Base-by-base conservation (phyloP, 2,329 filamentous ascomycete species). In the Aspergillus cejpii region DNA sequence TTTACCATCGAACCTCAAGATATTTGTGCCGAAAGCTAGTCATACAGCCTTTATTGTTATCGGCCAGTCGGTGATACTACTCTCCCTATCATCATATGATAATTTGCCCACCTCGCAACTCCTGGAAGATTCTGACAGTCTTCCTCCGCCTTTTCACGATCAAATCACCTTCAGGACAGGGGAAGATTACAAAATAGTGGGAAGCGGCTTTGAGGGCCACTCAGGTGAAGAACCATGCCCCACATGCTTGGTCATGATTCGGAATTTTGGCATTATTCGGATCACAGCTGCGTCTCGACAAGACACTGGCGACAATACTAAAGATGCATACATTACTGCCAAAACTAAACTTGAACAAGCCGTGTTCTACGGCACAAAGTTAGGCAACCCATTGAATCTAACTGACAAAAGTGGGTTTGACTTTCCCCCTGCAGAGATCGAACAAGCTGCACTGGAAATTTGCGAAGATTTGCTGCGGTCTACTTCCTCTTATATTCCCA, bases 321-420 rank as follows among this genome's bases (percentile, higher is more conserved):
- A 71, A 34, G 62, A 64, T 45, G 52, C 52, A 11, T 70, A 70
- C 53, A 79, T 94, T 12, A 90, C 86, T 1, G 85, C 87, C 5
- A 92, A 88, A 67, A 87, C 82, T 67, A 95, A 92, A 67, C 76
- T 98, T 31, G 88, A 96, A 61, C 90, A 98, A 68, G 90, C 90
- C 2, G 85, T 97, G 1, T 97, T 96, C 68, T 97, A 88, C 62
- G 90, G 90, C 1, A 81, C 80, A 38, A 81, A 86, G 61, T 77
- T 83, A 50, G 81, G 87, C 58, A 97, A 89, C 57, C 85, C 91
- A n/a, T 70, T 98, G n/a, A 82, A 89, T 50, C 88, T 98, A 57
- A 79, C 84, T 34, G 78, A 82, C 34, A 79, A 80, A 51, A 74
- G 79, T 29, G 80, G 82, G 43, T 72, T 83, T 37, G 74, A 77